Conservation (phyloP, 225 moss, liverwort and hornwort genomes). For the Ulota crispa region DNA sequence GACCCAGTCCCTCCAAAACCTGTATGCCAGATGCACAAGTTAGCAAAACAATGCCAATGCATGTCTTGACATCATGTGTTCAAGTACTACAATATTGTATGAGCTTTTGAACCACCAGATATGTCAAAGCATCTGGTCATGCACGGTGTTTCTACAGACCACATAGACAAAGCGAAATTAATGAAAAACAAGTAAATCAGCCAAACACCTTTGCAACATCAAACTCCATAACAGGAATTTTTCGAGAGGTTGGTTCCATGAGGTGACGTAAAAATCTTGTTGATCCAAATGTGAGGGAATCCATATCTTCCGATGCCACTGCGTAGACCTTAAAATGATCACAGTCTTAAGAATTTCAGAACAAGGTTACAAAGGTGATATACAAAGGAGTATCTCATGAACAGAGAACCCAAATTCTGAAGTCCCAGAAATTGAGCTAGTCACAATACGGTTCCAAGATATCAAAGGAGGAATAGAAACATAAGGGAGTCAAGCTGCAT, state of each 20-base stretch:
- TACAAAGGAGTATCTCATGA: neutral
- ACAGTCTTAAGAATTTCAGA: conserved; percentile 5
- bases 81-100: conserved; percentile 11
- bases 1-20: conserved; percentile 71
- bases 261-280: conserved; percentile 81
- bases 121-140: neutral
- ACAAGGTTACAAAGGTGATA: neutral
- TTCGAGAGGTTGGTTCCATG: conserved; percentile 91
- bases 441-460: neutral
- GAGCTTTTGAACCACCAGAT: neutral
- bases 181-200: neutral
- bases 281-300: conserved; percentile 94
- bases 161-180: neutral
- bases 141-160: conserved; percentile 18
- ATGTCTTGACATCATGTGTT: neutral
- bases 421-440: conserved; percentile 5
- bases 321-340: conserved; percentile 72
- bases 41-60: neutral
- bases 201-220: conserved; percentile 66
- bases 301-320: conserved; percentile 99
- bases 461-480: neutral
- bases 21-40: conserved; percentile 34
- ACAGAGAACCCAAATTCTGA: neutral
- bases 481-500: neutral
- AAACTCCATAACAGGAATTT: conserved; percentile 98